phyloP scores from a whole-genome alignment of 768 basidiomycete species.

The Lactarius indigo region DNA sequence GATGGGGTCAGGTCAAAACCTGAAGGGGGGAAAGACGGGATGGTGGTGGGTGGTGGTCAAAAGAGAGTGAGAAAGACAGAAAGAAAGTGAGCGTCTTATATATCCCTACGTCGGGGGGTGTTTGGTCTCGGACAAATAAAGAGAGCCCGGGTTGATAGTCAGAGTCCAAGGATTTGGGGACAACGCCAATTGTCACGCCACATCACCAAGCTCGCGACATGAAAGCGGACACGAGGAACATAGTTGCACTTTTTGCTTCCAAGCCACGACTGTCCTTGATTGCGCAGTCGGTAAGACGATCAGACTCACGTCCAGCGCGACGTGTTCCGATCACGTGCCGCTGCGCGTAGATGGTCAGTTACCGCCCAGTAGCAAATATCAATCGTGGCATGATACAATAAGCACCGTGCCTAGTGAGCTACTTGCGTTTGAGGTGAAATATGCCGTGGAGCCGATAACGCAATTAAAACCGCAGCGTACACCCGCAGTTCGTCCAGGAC shows the following conservation, averaged over 20 bases:
- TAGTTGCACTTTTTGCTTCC: not conserved
- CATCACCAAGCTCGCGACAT: not conserved
- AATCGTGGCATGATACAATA: not conserved
- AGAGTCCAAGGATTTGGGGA: not conserved
- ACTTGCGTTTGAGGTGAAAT: not conserved
- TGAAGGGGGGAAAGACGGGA: not conserved
- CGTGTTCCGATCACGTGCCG: constrained; percentile 16
- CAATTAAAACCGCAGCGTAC: constrained; percentile 10
- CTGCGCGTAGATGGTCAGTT: constrained; percentile 5
- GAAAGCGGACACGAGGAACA: constrained; percentile 1
- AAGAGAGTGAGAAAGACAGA: constrained; percentile 2
- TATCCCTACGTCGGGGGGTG: constrained; percentile 20
- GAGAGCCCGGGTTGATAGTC: constrained; percentile 5
- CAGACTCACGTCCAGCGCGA: not conserved
- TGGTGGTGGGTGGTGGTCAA: constrained; percentile 9
- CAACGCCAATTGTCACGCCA: not conserved
- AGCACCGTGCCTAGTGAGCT: not conserved
- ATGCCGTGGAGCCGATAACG: not conserved
- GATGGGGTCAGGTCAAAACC: not conserved
- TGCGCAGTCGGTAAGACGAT: constrained; percentile 16
- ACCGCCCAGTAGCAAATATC: not conserved
- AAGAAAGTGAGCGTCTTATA: constrained; percentile 21
- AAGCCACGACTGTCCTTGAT: not conserved
- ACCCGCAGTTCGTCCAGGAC: constrained; percentile 9
- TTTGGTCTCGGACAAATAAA: constrained; percentile 25